These are phyloP conservation scores for Rhododendron williamsianum DNA, from an alignment of 148 eudicot genomes.

Conservation along the genomic window DNA sequence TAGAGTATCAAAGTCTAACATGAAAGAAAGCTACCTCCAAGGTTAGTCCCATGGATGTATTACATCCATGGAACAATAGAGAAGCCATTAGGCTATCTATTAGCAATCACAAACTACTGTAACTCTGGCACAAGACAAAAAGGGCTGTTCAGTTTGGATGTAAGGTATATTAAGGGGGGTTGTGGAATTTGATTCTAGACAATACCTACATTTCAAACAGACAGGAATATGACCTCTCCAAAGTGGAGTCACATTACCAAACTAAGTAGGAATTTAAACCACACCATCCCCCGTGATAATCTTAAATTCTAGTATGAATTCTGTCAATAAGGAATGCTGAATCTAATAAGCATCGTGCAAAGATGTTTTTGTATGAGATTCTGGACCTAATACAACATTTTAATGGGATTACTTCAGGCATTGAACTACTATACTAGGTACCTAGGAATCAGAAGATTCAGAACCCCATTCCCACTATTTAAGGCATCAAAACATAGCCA, in stretches of 20 bases:
- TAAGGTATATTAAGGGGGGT: neutral
- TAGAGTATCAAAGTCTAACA: neutral
- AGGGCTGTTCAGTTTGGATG: neutral
- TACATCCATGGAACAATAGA: neutral
- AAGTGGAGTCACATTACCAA: neutral
- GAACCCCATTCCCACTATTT: neutral
- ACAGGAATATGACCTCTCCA: neutral
- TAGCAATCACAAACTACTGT: neutral
- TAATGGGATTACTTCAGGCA: neutral
- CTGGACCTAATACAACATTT: neutral
- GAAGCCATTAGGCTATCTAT: neutral
- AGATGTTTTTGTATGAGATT: neutral
- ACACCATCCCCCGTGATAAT: neutral
- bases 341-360: neutral
- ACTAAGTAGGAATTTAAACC: neutral
- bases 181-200: neutral
- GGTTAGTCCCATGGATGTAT: neutral
- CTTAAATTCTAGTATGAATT: neutral
- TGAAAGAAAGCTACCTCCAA: neutral
- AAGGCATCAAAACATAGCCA: neutral
- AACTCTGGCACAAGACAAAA: neutral
- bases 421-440: neutral
- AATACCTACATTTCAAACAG: neutral
- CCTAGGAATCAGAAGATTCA: neutral
- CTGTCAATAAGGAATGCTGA: neutral